Conservation (phyloP, 352 stramenopile species). For the Saprolegnia parasitica region DNA sequence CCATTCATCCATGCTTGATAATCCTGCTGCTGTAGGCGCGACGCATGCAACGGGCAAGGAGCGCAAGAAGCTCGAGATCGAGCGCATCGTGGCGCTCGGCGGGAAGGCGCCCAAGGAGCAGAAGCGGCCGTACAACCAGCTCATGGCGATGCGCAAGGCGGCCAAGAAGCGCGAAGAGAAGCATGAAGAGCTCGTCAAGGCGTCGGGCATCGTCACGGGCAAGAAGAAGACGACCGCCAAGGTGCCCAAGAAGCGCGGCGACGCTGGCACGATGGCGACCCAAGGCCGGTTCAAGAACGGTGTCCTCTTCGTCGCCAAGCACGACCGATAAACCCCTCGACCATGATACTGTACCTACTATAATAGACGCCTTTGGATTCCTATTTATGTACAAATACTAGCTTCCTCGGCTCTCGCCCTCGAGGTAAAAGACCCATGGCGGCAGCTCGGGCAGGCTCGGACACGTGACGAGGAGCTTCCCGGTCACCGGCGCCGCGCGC, state of each 20-base stretch:
- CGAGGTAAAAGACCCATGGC: slow-evolving; percentile 86
- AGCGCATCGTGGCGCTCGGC: slow-evolving; percentile 63
- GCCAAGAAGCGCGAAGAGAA: slow-evolving; percentile 44
- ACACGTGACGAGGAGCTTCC: slow-evolving; percentile 82
- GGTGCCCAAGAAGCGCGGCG: slow-evolving; percentile 57
- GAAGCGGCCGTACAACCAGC: slow-evolving; percentile 64
- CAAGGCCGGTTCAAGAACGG: slow-evolving; percentile 71
- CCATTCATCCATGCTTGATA: not conserved
- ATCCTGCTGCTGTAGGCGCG: slow-evolving; percentile 33
- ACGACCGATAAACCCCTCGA: slow-evolving; percentile 4
- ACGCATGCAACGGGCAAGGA: slow-evolving; percentile 69
- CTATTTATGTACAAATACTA: not conserved
- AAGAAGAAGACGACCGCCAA: slow-evolving; percentile 48
- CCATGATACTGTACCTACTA: too few species aligned
- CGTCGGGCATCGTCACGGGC: slow-evolving; percentile 61
- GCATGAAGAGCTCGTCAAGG: slow-evolving; percentile 63
- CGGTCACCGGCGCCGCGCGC: slow-evolving; percentile 34
- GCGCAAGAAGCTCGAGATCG: slow-evolving; percentile 67
- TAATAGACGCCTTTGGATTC: too few species aligned
- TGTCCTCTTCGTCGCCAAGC: slow-evolving; percentile 36
- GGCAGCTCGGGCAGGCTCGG: slow-evolving; percentile 58
- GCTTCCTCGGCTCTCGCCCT: slow-evolving; percentile 25
- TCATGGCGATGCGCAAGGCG: slow-evolving; percentile 70
- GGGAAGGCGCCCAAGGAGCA: slow-evolving; percentile 54
- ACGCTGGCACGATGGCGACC: slow-evolving; percentile 70